A percentile compares a stretch with the other conserved stretches of the same genome.
Evolutionary conservation across 2,329 filamentous ascomycete species (phyloP).

Genomic region (Neopestalotiopsis rosae): DNA sequence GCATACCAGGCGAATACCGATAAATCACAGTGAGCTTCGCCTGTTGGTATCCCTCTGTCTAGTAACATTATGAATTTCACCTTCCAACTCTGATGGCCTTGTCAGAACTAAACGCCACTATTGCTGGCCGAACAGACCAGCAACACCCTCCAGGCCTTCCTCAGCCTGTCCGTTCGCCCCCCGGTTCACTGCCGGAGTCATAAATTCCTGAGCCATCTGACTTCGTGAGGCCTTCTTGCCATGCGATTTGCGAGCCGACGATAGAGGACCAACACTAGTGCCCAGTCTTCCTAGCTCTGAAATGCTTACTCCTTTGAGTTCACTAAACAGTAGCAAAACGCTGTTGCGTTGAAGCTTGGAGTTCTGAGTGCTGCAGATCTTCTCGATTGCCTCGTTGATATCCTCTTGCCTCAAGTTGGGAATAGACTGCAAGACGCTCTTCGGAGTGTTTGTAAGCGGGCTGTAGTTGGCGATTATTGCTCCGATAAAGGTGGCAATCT

Average conservation of each 20-base stretch:
- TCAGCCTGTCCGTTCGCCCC: conserved; percentile 43
- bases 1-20: neutral
- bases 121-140: conserved; percentile 51
- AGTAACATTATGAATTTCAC: neutral
- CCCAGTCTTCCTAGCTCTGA: conserved; percentile 89
- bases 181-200: conserved; percentile 50
- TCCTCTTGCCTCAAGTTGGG: conserved; percentile 75
- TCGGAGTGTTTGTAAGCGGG: conserved; percentile 70
- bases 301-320: conserved; percentile 88
- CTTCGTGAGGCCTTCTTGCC: conserved; percentile 51
- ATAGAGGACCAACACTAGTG: conserved; percentile 50
- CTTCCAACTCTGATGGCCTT: neutral
- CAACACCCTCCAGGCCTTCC: conserved; percentile 60
- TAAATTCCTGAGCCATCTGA: conserved; percentile 70
- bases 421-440: conserved; percentile 76
- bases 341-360: conserved; percentile 81
- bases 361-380: conserved; percentile 63
- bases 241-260: conserved; percentile 26
- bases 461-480: conserved; percentile 82
- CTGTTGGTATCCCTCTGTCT: neutral
- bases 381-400: conserved; percentile 68
- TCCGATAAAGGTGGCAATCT: conserved; percentile 86
- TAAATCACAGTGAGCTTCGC: neutral
- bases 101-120: neutral
- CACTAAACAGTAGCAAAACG: conserved; percentile 83